Evolutionary conservation across 1,284 basidiomycete species (phyloP), one percentile per base, ranked within the genome.

Genomic region (Vanrija sp.): DNA sequence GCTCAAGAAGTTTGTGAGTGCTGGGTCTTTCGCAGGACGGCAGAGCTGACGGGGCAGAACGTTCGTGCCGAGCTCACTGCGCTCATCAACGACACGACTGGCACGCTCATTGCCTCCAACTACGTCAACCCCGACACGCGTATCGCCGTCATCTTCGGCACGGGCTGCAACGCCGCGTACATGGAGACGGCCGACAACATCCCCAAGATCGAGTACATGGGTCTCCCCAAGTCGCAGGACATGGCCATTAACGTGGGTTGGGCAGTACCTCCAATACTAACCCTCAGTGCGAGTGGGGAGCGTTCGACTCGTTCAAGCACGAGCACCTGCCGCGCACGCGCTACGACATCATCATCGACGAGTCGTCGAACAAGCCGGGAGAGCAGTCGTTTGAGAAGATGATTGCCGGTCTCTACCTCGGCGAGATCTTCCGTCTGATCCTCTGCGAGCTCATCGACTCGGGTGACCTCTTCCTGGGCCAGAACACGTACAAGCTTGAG

Each of bases 401-500:
- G 72, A 98, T 98, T 63, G 95, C 95, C 0, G 95, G 95, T 55
- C 84, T 95, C 50, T 98, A 98, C 78, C 85, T 98, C 24, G 95
- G 95, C 63, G 95, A 98, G 78, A 89, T 98, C 65, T 83, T 98
- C 70, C 86, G 95, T 25, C 81, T 98, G 24, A 87, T 97, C 64
- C 82, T 98, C 58, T 90, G 87, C 73, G 95, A 98, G 74, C 85
- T 98, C 61, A 92, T 97, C 71, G 95, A 98, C 72, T 87, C 94
- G 62, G 95, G 95, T 72, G 88, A 93, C 24, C 83, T 98, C 51
- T 98, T 98, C 85, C 82, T 97, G 37, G 94, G 95, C 41, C 95
- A 98, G 78, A 91, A 93, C 77, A 96, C 94, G 1, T 96, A 97
- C 83, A 97, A 97, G 79, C 83, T 98, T 49, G 93, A 98, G 77